These are phyloP conservation scores for Debaryomyces coudertii DNA, from an alignment of 1,139 yeast genomes.

Conservation along the genomic window DNA sequence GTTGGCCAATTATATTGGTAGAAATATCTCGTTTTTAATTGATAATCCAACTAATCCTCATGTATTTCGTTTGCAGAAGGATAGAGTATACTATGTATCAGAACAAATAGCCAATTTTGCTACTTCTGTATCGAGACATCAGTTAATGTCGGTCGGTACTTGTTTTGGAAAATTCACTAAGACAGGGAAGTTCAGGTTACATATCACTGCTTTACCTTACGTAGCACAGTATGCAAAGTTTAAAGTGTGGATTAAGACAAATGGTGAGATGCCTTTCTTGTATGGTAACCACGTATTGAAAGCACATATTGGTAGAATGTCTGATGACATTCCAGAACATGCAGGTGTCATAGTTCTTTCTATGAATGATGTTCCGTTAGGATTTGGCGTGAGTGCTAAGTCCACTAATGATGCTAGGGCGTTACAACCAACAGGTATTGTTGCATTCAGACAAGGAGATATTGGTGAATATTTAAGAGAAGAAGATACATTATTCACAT, in stretches of 20 bases:
- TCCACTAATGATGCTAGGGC: slow-evolving; percentile 87
- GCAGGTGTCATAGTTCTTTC: slow-evolving; percentile 92
- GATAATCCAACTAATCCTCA: slow-evolving; percentile 90
- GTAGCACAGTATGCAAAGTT: slow-evolving; percentile 87
- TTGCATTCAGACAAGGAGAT: slow-evolving; percentile 96
- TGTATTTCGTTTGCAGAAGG: slow-evolving; percentile 94
- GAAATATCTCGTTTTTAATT: slow-evolving; percentile 85
- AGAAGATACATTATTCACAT: slow-evolving; percentile 93
- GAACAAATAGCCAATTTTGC: slow-evolving; percentile 86
- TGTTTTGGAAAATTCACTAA: slow-evolving; percentile 97
- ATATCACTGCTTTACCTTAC: slow-evolving; percentile 85
- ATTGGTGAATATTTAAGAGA: slow-evolving; percentile 98
- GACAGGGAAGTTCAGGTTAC: slow-evolving; percentile 94
- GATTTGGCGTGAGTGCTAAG: slow-evolving; percentile 94
- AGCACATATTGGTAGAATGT: slow-evolving; percentile 96
- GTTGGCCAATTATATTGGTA: slow-evolving; percentile 92
- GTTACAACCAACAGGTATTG: slow-evolving; percentile 90
- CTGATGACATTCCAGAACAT: slow-evolving; percentile 97
- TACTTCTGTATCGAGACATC: slow-evolving; percentile 84
- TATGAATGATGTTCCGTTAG: slow-evolving; percentile 91
- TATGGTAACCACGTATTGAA: slow-evolving; percentile 96
- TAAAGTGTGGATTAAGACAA: slow-evolving; percentile 93
- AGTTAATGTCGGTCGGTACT: slow-evolving; percentile 88
- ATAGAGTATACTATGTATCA: slow-evolving; percentile 89
- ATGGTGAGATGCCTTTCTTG: slow-evolving; percentile 98